Evolutionary conservation across 1,139 yeast genomes (phyloP).

Genomic region (Pichia norvegensis): DNA sequence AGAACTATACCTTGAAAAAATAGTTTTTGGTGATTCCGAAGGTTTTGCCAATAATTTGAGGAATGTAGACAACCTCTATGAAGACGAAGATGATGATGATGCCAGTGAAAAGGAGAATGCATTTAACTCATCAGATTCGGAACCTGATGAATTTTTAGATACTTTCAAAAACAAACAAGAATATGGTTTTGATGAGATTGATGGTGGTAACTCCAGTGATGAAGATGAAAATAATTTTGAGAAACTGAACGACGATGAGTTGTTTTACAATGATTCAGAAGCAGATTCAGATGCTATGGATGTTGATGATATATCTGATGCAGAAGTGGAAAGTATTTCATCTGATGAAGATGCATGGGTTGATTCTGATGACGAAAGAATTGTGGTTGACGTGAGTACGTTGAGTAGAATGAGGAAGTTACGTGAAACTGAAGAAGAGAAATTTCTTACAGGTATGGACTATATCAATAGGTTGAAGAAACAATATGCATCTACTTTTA

Average conservation of each 20-base stretch:
- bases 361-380: slow-evolving; percentile 84
- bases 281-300: slow-evolving; percentile 36
- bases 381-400: slow-evolving; percentile 52
- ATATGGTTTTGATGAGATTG: slow-evolving; percentile 30
- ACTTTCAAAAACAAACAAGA: slow-evolving; percentile 16
- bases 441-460: slow-evolving; percentile 51
- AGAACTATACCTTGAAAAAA: slow-evolving; percentile 67
- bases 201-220: slow-evolving; percentile 23
- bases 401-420: slow-evolving; percentile 65
- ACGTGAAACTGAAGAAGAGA: slow-evolving; percentile 56
- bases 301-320: slow-evolving; percentile 32
- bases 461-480: slow-evolving; percentile 68
- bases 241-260: slow-evolving; percentile 48
- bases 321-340: slow-evolving; percentile 27
- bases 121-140: slow-evolving; percentile 26
- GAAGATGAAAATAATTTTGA: slow-evolving; percentile 30
- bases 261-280: slow-evolving; percentile 56
- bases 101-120: slow-evolving; percentile 16
- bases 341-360: slow-evolving; percentile 57
- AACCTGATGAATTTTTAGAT: slow-evolving; percentile 25
- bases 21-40: slow-evolving; percentile 83
- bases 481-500: slow-evolving; percentile 82
- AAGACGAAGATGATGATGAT: slow-evolving; percentile 36
- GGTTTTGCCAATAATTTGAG: slow-evolving; percentile 67
- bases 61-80: slow-evolving; percentile 49